Conservation (phyloP, 2,329 filamentous ascomycete species). For the Davidsoniella virescens region DNA sequence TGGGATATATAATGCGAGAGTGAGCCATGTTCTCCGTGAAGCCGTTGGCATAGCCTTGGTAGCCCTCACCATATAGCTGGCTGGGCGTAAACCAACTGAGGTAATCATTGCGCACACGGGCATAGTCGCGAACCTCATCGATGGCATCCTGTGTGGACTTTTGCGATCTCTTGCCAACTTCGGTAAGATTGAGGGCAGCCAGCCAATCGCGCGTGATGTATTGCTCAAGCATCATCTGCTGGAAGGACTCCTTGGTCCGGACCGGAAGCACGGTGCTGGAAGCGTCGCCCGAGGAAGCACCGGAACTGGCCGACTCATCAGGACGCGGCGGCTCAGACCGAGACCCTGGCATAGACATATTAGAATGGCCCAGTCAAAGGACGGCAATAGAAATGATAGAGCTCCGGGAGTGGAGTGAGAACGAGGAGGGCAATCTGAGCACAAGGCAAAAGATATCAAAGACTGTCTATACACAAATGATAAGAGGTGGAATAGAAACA, state of each 20-base stretch:
- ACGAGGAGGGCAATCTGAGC: too few species aligned
- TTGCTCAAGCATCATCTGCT: constrained; percentile 36
- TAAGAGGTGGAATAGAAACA: too few species aligned
- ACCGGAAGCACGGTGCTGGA: constrained; percentile 21
- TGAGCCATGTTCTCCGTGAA: constrained; percentile 55
- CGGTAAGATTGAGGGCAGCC: constrained; percentile 34
- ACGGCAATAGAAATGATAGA: constrained; percentile 12
- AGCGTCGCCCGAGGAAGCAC: constrained; percentile 19
- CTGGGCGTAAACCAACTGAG: constrained; percentile 39
- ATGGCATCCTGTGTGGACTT: constrained; percentile 46
- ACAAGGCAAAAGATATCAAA: too few species aligned
- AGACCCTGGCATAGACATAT: constrained; percentile 5
- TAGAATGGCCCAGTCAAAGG: constrained; percentile 13
- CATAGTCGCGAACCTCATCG: constrained; percentile 55
- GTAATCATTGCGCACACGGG: constrained; percentile 38
- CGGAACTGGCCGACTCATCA: constrained; percentile 13
- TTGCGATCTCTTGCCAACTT: constrained; percentile 36
- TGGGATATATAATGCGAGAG: constrained; percentile 63
- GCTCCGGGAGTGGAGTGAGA: neutral
- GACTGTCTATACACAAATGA: too few species aligned
- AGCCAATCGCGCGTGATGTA: constrained; percentile 38
- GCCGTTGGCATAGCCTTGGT: constrained; percentile 78
- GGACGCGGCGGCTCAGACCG: constrained; percentile 1
- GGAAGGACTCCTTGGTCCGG: constrained; percentile 40
- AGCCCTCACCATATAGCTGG: constrained; percentile 55